Evolutionary conservation across 257 asterid species (phyloP), one percentile per base, ranked within the genome.

Genomic region (Voacanga thouarsii): DNA sequence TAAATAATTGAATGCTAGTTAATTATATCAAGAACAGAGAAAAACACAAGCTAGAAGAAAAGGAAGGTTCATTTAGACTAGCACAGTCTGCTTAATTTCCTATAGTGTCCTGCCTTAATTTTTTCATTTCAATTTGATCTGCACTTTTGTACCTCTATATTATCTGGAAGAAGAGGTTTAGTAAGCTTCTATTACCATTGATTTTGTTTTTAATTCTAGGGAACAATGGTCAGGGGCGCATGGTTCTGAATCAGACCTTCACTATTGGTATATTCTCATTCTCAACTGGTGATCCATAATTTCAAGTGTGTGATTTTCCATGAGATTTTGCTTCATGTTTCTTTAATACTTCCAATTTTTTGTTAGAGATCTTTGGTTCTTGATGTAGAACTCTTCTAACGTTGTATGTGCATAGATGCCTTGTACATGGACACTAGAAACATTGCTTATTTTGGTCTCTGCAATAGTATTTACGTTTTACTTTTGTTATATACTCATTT

Each of bases 241-340:
- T 95, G 99, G 79, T 88, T 77, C 87, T 95, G 79, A 90, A 95
- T 86, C 99, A 95, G 77, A 93, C 98, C 75, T 95, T 95, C 82
- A 95, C 99, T 44, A 93, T 95, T 39, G 99, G 99, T 95, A 91
- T 47, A 11, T 68, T 68, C 72, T 56, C 45, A 18, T 23, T 70
- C 21, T 76, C 53, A 12, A 23, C 16, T 33, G 37, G 37, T 33
- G 2, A 33, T 33, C 37, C 37, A 33, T 33, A 33, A 33, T 33
- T 33, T 33, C 37, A 33, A 33, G 37, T 1, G 37, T 33, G 37
- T 33, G 37, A 33, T 33, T 33, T 33, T 33, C 37, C 37, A 1
- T 33, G 37, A 33, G 28, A 9, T 47, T 45, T 30, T 63, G 72
- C 30, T 75, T 51, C 69, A 21, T 59, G 45, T 12, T 44, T 43